phyloP scores from a whole-genome alignment of 768 basidiomycete species.

The Lentinula boryana region DNA sequence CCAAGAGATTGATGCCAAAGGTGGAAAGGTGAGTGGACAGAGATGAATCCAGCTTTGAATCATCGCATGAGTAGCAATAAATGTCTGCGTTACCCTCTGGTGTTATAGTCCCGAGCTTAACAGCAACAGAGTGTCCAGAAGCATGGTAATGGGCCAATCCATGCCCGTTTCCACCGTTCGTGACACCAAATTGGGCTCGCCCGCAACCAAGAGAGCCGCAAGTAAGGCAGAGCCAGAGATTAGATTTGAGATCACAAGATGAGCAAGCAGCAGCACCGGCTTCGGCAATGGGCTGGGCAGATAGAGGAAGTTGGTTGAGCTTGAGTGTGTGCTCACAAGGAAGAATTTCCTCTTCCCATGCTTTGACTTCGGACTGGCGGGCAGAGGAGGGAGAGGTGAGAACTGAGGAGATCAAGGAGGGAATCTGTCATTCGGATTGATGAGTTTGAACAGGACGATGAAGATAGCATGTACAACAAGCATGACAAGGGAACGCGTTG shows the following conservation, averaged over 20 bases:
- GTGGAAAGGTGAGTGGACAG: conserved; percentile 65
- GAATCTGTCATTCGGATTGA: conserved; percentile 30
- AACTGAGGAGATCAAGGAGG: conserved; percentile 54
- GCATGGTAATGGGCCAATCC: conserved; percentile 72
- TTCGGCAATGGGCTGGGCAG: conserved; percentile 40
- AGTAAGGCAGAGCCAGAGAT: conserved; percentile 92
- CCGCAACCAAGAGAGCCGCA: conserved; percentile 92
- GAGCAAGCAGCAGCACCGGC: conserved; percentile 76
- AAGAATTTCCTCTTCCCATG: conserved; percentile 94
- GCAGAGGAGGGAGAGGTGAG: conserved; percentile 84
- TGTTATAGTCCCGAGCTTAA: conserved; percentile 95
- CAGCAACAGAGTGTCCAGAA: conserved; percentile 73
- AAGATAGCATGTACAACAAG: not conserved
- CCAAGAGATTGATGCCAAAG: conserved; percentile 84
- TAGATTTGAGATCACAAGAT: conserved; percentile 80
- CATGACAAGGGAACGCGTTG: conserved; percentile 19
- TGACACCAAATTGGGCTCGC: conserved; percentile 73
- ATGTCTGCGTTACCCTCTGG: conserved; percentile 92
- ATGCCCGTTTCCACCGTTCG: conserved; percentile 79
- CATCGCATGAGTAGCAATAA: conserved; percentile 90
- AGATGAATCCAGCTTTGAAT: conserved; percentile 73
- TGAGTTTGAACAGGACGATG: not conserved
- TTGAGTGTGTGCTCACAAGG: conserved; percentile 76
- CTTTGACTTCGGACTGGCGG: conserved; percentile 90
- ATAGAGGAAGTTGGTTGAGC: conserved; percentile 28